phyloP scores from a whole-genome alignment of 2,329 filamentous ascomycete species.

The Tolypocladium sp. region DNA sequence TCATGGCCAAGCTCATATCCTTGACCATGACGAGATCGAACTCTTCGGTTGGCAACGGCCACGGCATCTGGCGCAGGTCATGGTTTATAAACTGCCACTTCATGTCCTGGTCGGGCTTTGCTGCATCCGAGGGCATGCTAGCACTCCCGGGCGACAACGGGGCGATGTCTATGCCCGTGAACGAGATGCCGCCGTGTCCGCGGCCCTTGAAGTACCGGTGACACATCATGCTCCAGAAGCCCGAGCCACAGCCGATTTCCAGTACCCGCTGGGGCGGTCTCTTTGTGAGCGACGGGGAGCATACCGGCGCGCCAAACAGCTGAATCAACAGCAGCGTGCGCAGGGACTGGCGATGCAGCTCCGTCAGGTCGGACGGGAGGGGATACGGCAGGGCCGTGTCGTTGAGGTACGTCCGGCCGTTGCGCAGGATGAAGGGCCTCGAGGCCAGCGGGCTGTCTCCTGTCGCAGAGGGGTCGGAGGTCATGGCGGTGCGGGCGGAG shows the following conservation, averaged over 20 bases:
- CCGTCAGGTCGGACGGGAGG: conserved; percentile 78
- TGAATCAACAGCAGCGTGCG: conserved; percentile 74
- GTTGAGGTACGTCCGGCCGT: conserved; percentile 76
- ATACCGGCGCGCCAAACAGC: conserved; percentile 72
- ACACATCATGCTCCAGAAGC: conserved; percentile 83
- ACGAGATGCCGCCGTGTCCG: conserved; percentile 62
- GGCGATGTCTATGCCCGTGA: conserved; percentile 76
- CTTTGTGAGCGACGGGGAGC: conserved; percentile 56
- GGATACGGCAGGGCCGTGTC: conserved; percentile 67
- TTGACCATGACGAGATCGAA: conserved; percentile 89
- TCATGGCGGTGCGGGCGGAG: conserved; percentile 36
- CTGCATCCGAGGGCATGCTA: conserved; percentile 18
- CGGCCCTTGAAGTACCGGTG: conserved; percentile 66
- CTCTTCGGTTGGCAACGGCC: conserved; percentile 70
- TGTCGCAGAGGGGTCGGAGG: conserved; percentile 36
- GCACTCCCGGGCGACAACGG: conserved; percentile 47
- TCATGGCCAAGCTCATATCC: conserved; percentile 61
- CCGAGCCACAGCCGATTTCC: conserved; percentile 80
- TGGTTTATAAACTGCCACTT: conserved; percentile 86
- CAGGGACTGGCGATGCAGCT: conserved; percentile 80
- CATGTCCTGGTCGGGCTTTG: conserved; percentile 61
- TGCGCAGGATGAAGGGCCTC: conserved; percentile 58
- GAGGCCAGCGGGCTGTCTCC: conserved; percentile 28
- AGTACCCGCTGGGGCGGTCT: conserved; percentile 69
- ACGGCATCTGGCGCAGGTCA: conserved; percentile 65